A percentile compares a stretch with the other conserved stretches of the same genome.
Conservation (phyloP, 306 rosid species). For the Quercus agrifolia region DNA sequence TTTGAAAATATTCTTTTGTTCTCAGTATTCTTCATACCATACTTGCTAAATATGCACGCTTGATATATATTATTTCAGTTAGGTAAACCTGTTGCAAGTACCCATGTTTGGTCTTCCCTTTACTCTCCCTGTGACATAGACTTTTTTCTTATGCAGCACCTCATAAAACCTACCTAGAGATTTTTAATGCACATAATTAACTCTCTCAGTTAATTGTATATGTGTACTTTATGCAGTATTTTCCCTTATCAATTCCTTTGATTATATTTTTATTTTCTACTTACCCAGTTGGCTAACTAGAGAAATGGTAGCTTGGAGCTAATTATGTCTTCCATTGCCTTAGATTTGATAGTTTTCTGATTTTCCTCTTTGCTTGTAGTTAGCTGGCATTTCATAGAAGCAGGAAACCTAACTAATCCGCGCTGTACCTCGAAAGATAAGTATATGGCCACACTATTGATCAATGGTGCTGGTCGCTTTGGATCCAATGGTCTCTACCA, state of each 20-base stretch:
- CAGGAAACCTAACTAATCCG: constrained; percentile 50
- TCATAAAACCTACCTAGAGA: neutral
- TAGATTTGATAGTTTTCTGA: neutral
- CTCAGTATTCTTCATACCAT: neutral
- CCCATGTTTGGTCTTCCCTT: neutral
- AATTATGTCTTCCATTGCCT: neutral
- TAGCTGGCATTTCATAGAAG: constrained; percentile 74
- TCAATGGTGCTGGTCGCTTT: constrained; percentile 81
- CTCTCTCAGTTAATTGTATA: neutral
- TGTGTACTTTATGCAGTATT: neutral
- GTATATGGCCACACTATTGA: constrained; percentile 73
- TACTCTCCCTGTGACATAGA: neutral
- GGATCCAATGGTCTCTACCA: constrained; percentile 80
- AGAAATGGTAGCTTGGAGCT: no score
- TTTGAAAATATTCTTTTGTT: neutral
- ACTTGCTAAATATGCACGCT: no score
- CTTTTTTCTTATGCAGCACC: neutral
- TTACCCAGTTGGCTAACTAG: no score
- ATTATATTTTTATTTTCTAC: neutral
- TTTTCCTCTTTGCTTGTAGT: constrained; percentile 40
- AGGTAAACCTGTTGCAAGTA: neutral
- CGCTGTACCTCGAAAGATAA: constrained; percentile 64
- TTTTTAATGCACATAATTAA: neutral
- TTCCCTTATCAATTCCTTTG: neutral
- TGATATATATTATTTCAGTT: neutral